phyloP scores from a whole-genome alignment of 2,329 filamentous ascomycete genomes.

The Teratosphaeria pseudoeucalypti region DNA sequence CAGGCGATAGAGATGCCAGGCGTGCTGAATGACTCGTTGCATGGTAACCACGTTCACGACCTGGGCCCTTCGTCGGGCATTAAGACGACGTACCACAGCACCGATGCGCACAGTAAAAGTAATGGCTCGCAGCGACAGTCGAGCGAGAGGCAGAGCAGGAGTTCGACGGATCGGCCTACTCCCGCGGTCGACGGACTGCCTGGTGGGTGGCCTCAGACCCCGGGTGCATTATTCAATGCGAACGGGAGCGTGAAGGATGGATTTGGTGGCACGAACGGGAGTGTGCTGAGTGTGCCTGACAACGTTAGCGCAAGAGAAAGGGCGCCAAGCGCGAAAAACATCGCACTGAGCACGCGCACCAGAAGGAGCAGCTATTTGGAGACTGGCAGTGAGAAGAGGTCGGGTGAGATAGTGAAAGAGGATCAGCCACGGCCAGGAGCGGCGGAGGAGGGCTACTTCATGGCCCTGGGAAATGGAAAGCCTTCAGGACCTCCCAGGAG shows the following conservation, averaged over 20 bases:
- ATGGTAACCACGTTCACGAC: not conserved
- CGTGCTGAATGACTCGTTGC: conserved; percentile 16
- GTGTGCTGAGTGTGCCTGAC: conserved; percentile 16
- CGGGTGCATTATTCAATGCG: conserved; percentile 15
- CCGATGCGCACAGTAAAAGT: conserved; percentile 3
- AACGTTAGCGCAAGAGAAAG: conserved; percentile 14
- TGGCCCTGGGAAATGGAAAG: conserved; percentile 28
- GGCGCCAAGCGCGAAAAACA: conserved; percentile 18
- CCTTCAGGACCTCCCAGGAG: conserved; percentile 25
- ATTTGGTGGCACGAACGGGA: conserved; percentile 20
- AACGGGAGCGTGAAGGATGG: conserved; percentile 30
- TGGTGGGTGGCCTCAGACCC: conserved; percentile 20
- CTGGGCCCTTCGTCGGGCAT: conserved; percentile 24
- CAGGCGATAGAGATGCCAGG: conserved; percentile 43
- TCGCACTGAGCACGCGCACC: conserved; percentile 28
- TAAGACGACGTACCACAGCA: conserved; percentile 16
- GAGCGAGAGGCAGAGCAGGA: conserved; percentile 2
- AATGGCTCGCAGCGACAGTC: conserved; percentile 1
- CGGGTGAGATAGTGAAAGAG: conserved; percentile 19
- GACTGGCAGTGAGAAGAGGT: conserved; percentile 21
- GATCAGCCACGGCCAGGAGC: conserved; percentile 15
- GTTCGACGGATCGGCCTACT: conserved; percentile 6
- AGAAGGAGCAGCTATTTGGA: conserved; percentile 17
- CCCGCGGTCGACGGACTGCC: conserved; percentile 14
- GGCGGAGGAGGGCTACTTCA: conserved; percentile 39